phyloP scores from a whole-genome alignment of 140 eudicot genomes.

The Bidens hawaiensis region DNA sequence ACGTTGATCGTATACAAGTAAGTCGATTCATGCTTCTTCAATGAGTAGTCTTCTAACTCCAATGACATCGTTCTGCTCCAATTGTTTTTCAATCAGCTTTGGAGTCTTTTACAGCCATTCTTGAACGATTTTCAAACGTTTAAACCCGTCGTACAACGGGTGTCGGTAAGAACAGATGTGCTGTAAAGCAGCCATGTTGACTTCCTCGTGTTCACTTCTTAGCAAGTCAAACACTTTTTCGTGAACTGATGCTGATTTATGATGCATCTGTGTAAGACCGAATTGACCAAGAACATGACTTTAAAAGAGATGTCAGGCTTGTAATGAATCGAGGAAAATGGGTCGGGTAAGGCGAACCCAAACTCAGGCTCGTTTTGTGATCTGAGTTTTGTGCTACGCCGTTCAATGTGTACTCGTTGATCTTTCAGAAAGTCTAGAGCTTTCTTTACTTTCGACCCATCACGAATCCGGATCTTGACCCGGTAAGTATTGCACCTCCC shows the following conservation, averaged over 20 bases:
- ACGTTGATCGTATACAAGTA: no score
- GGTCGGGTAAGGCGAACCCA: constrained; percentile 40
- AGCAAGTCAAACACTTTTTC: constrained; percentile 48
- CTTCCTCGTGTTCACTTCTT: constrained; percentile 46
- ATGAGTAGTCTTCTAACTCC: constrained; percentile 76
- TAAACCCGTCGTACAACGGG: constrained; percentile 53
- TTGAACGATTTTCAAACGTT: constrained; percentile 40
- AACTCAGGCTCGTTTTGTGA: constrained; percentile 60
- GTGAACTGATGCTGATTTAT: constrained; percentile 65
- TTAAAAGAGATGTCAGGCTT: constrained; percentile 44
- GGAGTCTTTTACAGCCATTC: constrained; percentile 61
- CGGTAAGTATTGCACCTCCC: constrained; percentile 81
- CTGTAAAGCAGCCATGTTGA: constrained; percentile 56
- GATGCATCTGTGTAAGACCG: constrained; percentile 64
- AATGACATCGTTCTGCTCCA: constrained; percentile 49
- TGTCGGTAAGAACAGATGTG: constrained; percentile 52
- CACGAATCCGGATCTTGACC: constrained; percentile 52
- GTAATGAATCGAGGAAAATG: constrained; percentile 56
- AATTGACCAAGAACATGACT: constrained; percentile 63
- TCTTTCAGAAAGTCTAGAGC: constrained; percentile 52
- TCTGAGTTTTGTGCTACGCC: constrained; percentile 21
- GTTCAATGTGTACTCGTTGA: constrained; percentile 39
- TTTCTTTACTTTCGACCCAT: constrained; percentile 39
- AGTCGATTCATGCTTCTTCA: no score
- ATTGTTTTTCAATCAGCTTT: constrained; percentile 42